phyloP scores from a whole-genome alignment of 352 stramenopile species.

The Globisporangium cederbergense region DNA sequence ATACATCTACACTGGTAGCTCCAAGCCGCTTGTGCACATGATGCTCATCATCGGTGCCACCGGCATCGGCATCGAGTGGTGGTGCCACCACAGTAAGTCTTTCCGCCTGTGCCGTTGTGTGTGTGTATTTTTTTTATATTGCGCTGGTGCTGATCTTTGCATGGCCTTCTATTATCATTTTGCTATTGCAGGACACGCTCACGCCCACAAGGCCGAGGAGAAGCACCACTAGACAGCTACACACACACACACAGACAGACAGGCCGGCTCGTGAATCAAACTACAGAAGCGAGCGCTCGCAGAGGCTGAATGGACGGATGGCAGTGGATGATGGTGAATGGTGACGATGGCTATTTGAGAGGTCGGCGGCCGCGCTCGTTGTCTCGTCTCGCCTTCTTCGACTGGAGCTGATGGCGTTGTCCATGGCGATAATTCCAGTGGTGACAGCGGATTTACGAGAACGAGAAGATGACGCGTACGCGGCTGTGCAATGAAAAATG shows the following conservation, averaged over 20 bases:
- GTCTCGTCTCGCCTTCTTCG: background rate
- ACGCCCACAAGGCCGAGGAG: slow-evolving; percentile 41
- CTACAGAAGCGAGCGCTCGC: background rate
- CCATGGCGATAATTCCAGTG: background rate
- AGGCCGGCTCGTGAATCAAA: slow-evolving; percentile 1
- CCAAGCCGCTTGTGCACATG: slow-evolving; percentile 72
- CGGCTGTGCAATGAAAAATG: background rate
- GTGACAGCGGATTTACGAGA: background rate
- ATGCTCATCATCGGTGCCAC: slow-evolving; percentile 63
- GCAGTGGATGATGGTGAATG: background rate
- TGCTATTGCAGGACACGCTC: slow-evolving; percentile 33
- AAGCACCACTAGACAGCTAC: slow-evolving; percentile 35
- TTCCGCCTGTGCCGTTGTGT: too few relatives aligned
- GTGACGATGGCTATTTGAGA: slow-evolving; percentile 4
- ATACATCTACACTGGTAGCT: slow-evolving; percentile 74
- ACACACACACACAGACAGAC: background rate
- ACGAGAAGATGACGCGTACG: background rate
- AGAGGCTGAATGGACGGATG: background rate
- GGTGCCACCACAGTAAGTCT: slow-evolving; percentile 57
- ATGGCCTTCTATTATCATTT: background rate
- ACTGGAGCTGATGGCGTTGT: background rate
- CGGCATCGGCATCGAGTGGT: slow-evolving; percentile 56
- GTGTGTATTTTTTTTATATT: too few relatives aligned
- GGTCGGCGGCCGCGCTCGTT: background rate
- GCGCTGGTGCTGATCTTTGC: background rate